Conservation (phyloP, 345 rosid species). For the Capsella bursapastoris region DNA sequence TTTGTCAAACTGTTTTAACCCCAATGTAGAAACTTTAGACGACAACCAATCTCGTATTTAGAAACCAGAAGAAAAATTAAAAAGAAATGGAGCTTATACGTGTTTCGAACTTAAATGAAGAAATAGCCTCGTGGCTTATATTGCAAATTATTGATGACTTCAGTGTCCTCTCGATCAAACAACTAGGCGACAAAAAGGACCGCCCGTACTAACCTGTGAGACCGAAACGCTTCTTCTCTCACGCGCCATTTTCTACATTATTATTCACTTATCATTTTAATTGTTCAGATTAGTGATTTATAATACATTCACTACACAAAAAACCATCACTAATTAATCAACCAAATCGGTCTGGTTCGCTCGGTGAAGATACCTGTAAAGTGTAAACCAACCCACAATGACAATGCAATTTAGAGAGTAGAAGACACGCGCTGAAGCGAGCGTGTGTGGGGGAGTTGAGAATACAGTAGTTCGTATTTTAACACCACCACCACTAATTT, state of each 20-base stretch:
- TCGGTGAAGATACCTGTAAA: no score
- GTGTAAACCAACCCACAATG: background rate
- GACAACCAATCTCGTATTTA: background rate
- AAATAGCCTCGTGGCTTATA: background rate
- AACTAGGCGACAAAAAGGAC: slow-evolving; percentile 41
- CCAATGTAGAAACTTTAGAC: background rate
- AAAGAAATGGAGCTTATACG: background rate
- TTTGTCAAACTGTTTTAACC: background rate
- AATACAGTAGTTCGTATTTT: slow-evolving; percentile 10
- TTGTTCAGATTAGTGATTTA: background rate
- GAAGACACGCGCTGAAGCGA: background rate
- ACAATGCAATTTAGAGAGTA: background rate
- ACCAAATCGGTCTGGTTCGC: background rate
- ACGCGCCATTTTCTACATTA: slow-evolving; percentile 9
- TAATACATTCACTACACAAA: background rate
- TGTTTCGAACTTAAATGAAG: background rate
- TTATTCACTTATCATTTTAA: background rate
- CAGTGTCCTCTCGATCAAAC: slow-evolving; percentile 9
- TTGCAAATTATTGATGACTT: background rate
- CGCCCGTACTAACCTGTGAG: slow-evolving; percentile 34
- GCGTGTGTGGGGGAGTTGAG: background rate
- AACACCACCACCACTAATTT: slow-evolving; percentile 41
- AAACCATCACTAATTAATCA: background rate
- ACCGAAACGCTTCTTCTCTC: slow-evolving; percentile 25
- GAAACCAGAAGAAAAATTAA: no score